Conservation (phyloP, 2,329 filamentous ascomycete species). For the Fusarium succisae region DNA sequence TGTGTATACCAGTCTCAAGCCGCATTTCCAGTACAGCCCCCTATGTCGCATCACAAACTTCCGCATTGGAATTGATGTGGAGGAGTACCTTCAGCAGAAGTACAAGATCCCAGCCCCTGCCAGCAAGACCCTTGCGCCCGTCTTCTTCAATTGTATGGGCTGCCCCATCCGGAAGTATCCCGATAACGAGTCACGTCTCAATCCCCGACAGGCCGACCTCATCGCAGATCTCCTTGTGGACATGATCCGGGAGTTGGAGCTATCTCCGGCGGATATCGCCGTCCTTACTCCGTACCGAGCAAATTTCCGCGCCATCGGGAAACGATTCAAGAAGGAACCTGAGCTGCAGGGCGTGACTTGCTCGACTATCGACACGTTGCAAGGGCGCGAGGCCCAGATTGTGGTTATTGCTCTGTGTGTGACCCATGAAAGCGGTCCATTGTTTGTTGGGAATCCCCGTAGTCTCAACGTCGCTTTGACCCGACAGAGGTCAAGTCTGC, state of each 20-base stretch:
- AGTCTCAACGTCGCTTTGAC: conserved; percentile 5
- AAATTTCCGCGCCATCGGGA: background rate
- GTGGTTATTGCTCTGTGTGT: background rate
- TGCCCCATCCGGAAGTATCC: background rate
- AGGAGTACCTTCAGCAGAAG: background rate
- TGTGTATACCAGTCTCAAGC: background rate
- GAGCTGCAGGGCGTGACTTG: rapidly evolving
- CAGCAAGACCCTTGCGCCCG: rapidly evolving
- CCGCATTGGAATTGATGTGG: background rate
- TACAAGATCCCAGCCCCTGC: background rate
- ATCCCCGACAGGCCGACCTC: background rate
- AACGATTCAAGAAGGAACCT: background rate
- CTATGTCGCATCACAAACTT: background rate
- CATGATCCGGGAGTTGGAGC: background rate
- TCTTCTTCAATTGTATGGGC: background rate
- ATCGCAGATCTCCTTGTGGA: background rate
- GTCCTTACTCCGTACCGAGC: background rate
- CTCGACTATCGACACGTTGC: background rate
- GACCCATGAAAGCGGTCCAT: background rate
- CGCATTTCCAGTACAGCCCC: background rate
- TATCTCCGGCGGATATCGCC: background rate
- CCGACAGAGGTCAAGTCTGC: background rate
- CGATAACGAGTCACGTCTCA: background rate
- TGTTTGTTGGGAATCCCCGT: rapidly evolving
- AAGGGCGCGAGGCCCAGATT: background rate